phyloP scores from a whole-genome alignment of 176 grass and related monocot genomes.

The Canna indica region DNA sequence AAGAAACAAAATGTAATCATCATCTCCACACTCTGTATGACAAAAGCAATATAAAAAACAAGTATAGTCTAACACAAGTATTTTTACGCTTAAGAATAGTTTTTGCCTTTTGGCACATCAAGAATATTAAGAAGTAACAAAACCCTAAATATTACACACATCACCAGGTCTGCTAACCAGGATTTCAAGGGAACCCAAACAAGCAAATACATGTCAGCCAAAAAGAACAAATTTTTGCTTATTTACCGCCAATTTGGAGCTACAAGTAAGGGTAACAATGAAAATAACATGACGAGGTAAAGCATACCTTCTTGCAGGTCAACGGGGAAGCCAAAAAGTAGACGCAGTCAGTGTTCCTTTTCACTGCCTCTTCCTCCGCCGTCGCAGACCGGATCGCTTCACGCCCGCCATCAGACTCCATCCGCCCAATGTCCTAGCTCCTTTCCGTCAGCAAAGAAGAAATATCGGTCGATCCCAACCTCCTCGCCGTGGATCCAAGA shows the following conservation, averaged over 20 bases:
- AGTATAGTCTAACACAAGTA: no score
- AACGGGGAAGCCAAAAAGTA: constrained; percentile 96
- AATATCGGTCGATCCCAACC: constrained; percentile 40
- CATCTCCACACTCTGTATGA: no score
- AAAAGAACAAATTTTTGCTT: background rate
- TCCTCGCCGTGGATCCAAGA: background rate
- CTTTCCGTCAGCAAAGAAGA: constrained; percentile 8
- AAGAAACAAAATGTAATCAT: no score
- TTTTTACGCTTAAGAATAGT: no score
- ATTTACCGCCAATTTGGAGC: background rate
- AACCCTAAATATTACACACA: no score
- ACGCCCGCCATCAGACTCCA: constrained; percentile 8
- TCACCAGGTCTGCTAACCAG: no score
- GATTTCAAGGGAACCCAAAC: background rate
- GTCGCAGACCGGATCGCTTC: constrained; percentile 20
- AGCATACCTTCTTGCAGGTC: constrained; percentile 88
- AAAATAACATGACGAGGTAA: background rate
- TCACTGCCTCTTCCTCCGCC: constrained; percentile 67
- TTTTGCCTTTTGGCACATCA: no score
- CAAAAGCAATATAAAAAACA: no score
- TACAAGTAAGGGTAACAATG: background rate
- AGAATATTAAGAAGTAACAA: no score
- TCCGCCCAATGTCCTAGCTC: background rate
- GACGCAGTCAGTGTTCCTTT: constrained; percentile 86
- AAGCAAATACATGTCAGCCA: background rate